Percentiles rank a stretch among this genome's conserved stretches.
These are phyloP conservation scores for Naegleria lovaniensis DNA, from an alignment of 208 protist genomes.

Conservation along the genomic window DNA sequence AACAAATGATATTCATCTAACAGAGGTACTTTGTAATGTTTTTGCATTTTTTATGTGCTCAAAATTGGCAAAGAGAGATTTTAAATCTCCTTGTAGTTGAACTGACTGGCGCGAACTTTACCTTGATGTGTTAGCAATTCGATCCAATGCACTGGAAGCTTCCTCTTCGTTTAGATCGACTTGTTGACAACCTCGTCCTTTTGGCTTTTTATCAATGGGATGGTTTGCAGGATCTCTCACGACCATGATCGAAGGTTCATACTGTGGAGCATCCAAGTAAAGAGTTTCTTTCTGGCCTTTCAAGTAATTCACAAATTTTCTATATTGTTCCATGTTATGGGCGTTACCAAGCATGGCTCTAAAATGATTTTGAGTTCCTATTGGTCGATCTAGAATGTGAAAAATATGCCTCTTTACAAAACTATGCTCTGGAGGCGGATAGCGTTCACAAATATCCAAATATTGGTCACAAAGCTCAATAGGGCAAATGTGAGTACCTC, in stretches of 20 bases:
- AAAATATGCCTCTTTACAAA: background rate
- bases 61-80: too few relatives aligned
- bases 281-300: background rate
- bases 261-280: background rate
- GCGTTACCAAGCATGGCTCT: background rate
- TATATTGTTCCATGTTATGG: background rate
- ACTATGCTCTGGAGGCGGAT: background rate
- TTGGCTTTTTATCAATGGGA: background rate
- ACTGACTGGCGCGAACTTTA: too few relatives aligned
- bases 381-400: background rate
- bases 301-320: background rate
- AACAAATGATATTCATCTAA: background rate
- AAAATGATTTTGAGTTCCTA: background rate
- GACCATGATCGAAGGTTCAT: background rate
- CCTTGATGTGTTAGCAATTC: too few relatives aligned
- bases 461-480: background rate
- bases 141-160: too few relatives aligned
- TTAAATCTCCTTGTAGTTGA: too few relatives aligned
- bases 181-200: background rate
- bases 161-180: background rate
- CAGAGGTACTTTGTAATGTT: background rate
- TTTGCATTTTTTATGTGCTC: slow-evolving; percentile 1
- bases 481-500: background rate
- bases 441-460: background rate
- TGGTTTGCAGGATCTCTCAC: background rate